A percentile compares a stretch with the other conserved stretches of the same genome.
These are phyloP conservation scores for Friedmanniomyces simplex DNA, from an alignment of 495 filamentous ascomycete genomes.

Conservation along the genomic window DNA sequence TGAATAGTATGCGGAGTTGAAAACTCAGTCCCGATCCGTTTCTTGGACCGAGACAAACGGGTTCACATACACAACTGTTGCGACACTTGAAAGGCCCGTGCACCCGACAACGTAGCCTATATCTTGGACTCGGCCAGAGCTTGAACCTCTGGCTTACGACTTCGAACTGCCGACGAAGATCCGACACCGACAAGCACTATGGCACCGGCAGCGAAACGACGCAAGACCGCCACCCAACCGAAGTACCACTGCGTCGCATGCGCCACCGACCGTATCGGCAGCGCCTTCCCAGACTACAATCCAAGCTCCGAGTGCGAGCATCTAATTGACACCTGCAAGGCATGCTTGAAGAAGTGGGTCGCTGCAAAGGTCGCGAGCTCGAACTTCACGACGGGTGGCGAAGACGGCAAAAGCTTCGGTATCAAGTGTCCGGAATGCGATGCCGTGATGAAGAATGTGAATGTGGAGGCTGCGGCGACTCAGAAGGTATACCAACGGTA, in stretches of 20 bases:
- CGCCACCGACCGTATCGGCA: background rate
- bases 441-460: conserved; percentile 7
- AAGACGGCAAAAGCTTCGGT: conserved; percentile 7
- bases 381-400: background rate
- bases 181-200: background rate
- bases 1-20: background rate
- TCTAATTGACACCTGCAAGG: conserved; percentile 16
- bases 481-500: conserved; percentile 12
- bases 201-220: conserved; percentile 8
- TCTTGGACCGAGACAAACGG: background rate
- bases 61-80: background rate
- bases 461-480: conserved; percentile 4
- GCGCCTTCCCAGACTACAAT: conserved; percentile 13
- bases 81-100: too few species aligned
- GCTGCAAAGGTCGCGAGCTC: background rate
- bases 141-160: background rate
- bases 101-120: background rate
- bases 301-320: conserved; percentile 14
- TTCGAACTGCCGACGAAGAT: background rate
- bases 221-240: background rate
- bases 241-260: conserved; percentile 10
- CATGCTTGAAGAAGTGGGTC: conserved; percentile 14
- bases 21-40: background rate
- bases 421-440: conserved; percentile 13
- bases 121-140: background rate